A percentile compares a stretch with the other conserved stretches of the same genome.
Evolutionary conservation across 192 early-diverging fungal species (phyloP).

Genomic region (Coemansia aciculifera): DNA sequence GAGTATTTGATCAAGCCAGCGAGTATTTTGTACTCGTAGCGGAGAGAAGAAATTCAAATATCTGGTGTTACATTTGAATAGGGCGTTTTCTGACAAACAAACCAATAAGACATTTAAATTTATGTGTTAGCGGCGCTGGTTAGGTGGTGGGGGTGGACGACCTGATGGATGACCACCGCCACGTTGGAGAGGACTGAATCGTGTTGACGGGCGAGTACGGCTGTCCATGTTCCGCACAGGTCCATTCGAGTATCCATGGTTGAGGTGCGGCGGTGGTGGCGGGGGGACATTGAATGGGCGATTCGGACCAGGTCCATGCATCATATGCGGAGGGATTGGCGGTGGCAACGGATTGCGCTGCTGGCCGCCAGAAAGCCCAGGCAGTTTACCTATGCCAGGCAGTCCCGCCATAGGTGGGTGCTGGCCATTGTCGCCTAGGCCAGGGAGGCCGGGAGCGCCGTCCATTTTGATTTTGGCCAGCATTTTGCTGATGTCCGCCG

Average conservation of each 20-base stretch:
- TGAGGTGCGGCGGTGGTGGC: conserved; percentile 4
- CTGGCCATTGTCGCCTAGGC: conserved; percentile 12
- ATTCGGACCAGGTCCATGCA: background rate
- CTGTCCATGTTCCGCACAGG: conserved; percentile 19
- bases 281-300: background rate
- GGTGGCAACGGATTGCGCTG: conserved; percentile 8
- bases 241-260: background rate
- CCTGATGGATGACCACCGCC: background rate
- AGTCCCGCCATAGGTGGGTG: background rate
- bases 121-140: background rate
- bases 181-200: conserved; percentile 46
- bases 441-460: conserved; percentile 19
- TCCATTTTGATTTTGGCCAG: conserved; percentile 45
- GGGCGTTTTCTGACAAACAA: no score
- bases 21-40: no score
- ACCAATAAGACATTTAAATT: background rate
- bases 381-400: conserved; percentile 12
- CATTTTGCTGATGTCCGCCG: conserved; percentile 34
- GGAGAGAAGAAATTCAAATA: no score
- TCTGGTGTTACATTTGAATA: no score
- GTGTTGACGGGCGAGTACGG: conserved; percentile 19
- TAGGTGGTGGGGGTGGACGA: conserved; percentile 11
- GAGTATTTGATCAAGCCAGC: no score
- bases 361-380: conserved; percentile 4
- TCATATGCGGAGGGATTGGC: background rate